Conservation (phyloP, 768 basidiomycete species). For the Kwoniella dejecticola region DNA sequence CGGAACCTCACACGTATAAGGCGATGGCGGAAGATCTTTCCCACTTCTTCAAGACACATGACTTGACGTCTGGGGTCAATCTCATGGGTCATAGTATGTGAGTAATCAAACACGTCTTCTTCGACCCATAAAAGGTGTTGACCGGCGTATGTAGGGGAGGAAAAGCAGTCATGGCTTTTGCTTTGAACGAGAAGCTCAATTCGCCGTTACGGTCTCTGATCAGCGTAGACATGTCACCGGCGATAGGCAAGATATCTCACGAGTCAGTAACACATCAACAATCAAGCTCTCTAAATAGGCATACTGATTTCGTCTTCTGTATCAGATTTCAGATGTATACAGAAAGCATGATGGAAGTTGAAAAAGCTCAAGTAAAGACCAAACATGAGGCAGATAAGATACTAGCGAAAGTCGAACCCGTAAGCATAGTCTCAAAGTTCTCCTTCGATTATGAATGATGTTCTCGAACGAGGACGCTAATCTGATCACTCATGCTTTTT, state of each 20-base stretch:
- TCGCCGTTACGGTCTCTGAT: slow-evolving; percentile 56
- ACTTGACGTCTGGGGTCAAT: slow-evolving; percentile 62
- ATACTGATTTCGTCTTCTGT: too few relatives aligned
- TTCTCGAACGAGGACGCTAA: too few relatives aligned
- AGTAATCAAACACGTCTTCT: too few relatives aligned
- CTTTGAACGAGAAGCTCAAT: slow-evolving; percentile 51
- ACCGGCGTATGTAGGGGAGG: slow-evolving; percentile 69
- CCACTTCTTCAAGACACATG: slow-evolving; percentile 64
- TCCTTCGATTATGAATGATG: too few relatives aligned
- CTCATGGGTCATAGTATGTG: slow-evolving; percentile 90
- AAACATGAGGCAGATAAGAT: slow-evolving; percentile 72
- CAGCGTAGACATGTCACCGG: slow-evolving; percentile 80
- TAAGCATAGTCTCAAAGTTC: slow-evolving; percentile 49
- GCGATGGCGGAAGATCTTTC: slow-evolving; percentile 79
- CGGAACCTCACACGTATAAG: slow-evolving; percentile 69
- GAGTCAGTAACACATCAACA: too few relatives aligned
- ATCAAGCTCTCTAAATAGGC: too few relatives aligned
- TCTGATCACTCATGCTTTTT: too few relatives aligned
- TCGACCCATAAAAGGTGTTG: too few relatives aligned
- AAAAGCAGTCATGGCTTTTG: slow-evolving; percentile 59
- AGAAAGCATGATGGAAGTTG: slow-evolving; percentile 72
- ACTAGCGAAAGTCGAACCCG: slow-evolving; percentile 67
- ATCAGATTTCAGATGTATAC: slow-evolving; percentile 68
- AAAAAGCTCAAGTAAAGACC: slow-evolving; percentile 63
- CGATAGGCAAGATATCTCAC: slow-evolving; percentile 61